phyloP scores from a whole-genome alignment of 2,329 filamentous ascomycete species.

The Domatiomyces catenatus region DNA sequence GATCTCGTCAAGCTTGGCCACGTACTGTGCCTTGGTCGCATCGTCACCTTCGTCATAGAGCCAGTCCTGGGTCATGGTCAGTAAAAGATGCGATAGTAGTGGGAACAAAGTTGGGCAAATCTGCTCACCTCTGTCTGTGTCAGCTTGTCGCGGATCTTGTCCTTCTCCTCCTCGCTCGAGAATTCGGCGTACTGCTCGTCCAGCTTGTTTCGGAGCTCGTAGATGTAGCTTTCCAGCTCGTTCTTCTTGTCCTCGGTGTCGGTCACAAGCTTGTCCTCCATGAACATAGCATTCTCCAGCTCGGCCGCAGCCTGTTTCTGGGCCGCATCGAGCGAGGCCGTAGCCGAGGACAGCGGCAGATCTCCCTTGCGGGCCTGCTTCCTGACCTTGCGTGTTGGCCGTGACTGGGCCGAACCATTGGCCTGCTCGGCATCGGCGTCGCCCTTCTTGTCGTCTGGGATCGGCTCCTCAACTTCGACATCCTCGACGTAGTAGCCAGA shows the following conservation, averaged over 20 bases:
- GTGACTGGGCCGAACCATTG: conserved; percentile 49
- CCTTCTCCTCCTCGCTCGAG: conserved; percentile 82
- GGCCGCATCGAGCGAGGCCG: conserved; percentile 57
- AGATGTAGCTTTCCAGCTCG: conserved; percentile 94
- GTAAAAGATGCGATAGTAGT: conserved; percentile 1
- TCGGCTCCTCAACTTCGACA: conserved; percentile 86
- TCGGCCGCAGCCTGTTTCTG: conserved; percentile 56
- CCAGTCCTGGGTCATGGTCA: conserved; percentile 58
- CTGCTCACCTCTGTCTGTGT: conserved; percentile 65
- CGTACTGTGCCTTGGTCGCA: conserved; percentile 80
- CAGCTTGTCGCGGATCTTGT: conserved; percentile 68
- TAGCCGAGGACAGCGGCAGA: conserved; percentile 70
- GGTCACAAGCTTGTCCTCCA: conserved; percentile 95
- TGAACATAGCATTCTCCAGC: conserved; percentile 78
- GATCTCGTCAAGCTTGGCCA: conserved; percentile 92
- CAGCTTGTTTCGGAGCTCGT: conserved; percentile 89
- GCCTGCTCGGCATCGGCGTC: conserved; percentile 53
- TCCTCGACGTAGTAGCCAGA: conserved; percentile 97
- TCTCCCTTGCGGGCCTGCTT: conserved; percentile 98
- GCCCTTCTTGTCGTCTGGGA: conserved; percentile 56
- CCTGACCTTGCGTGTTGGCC: conserved; percentile 93
- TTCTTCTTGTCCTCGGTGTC: conserved; percentile 99
- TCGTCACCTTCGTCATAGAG: conserved; percentile 95
- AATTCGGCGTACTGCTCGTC: conserved; percentile 84
- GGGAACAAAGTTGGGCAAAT: neutral